Base-by-base conservation (phyloP, 768 basidiomycete genomes). In the Kwoniella sp. region DNA sequence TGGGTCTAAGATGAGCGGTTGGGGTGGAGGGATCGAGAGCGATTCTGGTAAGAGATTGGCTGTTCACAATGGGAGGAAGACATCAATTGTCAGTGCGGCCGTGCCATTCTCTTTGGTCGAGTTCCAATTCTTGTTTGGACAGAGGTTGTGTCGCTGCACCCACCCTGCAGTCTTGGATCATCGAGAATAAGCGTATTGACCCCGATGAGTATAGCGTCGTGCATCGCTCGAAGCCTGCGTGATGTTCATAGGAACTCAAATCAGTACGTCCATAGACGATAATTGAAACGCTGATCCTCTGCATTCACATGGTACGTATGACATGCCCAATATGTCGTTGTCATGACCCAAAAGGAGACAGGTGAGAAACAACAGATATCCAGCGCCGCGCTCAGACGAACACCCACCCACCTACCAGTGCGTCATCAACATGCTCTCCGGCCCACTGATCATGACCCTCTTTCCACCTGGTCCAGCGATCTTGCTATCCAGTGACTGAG, bases 91-190 rank as follows among this genome's bases (percentile, higher is more conserved):
- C 20, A 26, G 55, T 8, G 25, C n/a, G 41, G 2, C 41, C 4
- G 22, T 15, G 23, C 1, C 54, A 12, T 41, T 23, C 34, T n/a
- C 41, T 8, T 2, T 9, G 9, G 26, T n/a, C 57, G 58, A 38
- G n/a, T 29, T 53, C n/a, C n/a, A n/a, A n/a, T n/a, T n/a, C n/a
- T n/a, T n/a, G n/a, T n/a, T n/a, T n/a, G 28, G 45, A 29, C 29
- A 34, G 23, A 29, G 23, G 22, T 61, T n/a, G 13, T 28, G 22
- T 45, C 55, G n/a, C n/a, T n/a, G 17, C 23, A 78, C 87, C 70
- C 71, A 91, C 94, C 87, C 72, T 94, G 95, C n/a, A 99, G 84
- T 74, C 96, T 90, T 3, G 95, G 95, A 77, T 99, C 85, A 74
- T 99, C 95, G 66, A 92, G 91, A 51, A 92, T 81, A 23, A 91